A percentile compares a stretch with the other conserved stretches of the same genome.
Conservation (phyloP, 352 stramenopile genomes). For the Globisporangium yorkense region DNA sequence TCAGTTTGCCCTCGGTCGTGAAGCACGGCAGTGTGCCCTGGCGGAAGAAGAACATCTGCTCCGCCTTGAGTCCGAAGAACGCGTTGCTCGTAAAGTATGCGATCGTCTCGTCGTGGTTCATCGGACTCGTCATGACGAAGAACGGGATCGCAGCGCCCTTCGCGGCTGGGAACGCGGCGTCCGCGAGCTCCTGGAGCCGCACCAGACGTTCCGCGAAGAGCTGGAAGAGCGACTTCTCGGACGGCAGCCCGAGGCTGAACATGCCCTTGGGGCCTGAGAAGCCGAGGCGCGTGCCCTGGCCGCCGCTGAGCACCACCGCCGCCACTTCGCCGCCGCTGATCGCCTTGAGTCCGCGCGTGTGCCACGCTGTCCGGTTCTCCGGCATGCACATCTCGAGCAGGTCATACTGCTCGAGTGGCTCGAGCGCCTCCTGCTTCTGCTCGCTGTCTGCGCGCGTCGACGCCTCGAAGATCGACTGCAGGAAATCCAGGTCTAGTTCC, state of each 20-base stretch:
- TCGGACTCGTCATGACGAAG: conserved; percentile 97
- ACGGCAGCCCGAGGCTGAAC: conserved; percentile 92
- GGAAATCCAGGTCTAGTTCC: conserved; percentile 52
- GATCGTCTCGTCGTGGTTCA: conserved; percentile 93
- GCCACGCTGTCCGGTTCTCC: conserved; percentile 45
- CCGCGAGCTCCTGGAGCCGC: conserved; percentile 53
- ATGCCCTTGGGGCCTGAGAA: conserved; percentile 95
- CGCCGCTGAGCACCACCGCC: conserved; percentile 92
- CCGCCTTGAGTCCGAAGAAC: conserved; percentile 89
- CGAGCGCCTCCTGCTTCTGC: conserved; percentile 22
- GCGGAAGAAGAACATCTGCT: conserved; percentile 94
- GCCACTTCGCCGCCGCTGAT: conserved; percentile 88
- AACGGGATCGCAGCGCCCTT: conserved; percentile 52
- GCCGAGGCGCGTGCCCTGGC: conserved; percentile 96
- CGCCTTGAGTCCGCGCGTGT: conserved; percentile 57
- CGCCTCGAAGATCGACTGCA: conserved; percentile 59
- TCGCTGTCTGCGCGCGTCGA: conserved; percentile 28
- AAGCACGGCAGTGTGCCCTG: conserved; percentile 97
- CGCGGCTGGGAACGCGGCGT: conserved; percentile 11
- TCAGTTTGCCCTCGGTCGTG: conserved; percentile 92
- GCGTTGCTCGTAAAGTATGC: conserved; percentile 87
- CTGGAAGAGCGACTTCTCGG: conserved; percentile 91
- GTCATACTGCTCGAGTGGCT: conserved; percentile 65
- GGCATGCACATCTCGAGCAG: conserved; percentile 39
- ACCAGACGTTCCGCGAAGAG: conserved; percentile 91